phyloP scores from a whole-genome alignment of 208 protist species.

The Trypanosoma vivax region DNA sequence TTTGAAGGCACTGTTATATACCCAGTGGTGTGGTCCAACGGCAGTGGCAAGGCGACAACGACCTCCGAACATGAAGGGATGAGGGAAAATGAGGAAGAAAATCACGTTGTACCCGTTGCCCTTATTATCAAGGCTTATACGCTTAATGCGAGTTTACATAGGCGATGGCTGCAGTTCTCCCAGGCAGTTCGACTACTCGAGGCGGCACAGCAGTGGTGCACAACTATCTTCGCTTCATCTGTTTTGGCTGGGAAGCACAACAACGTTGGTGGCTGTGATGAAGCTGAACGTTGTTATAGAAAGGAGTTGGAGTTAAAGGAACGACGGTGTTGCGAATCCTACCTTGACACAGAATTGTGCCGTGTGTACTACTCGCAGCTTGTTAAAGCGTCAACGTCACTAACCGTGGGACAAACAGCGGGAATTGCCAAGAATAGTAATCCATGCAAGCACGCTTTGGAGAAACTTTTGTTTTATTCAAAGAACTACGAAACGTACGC shows the following conservation, averaged over 20 bases:
- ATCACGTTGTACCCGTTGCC: conserved; percentile 28
- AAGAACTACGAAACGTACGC: conserved; percentile 9
- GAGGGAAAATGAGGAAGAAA: conserved; percentile 1
- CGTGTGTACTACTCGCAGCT: conserved; percentile 35
- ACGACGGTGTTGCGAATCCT: conserved; percentile 26
- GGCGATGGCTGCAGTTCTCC: conserved; percentile 10
- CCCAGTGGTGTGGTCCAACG: conserved; percentile 6
- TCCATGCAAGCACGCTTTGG: conserved; percentile 5
- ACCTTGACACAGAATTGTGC: conserved; percentile 39
- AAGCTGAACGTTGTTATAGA: conserved; percentile 9
- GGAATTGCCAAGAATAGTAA: conserved; percentile 1
- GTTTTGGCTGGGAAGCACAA: neutral
- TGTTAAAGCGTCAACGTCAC: neutral
- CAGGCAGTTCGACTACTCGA: conserved; percentile 27
- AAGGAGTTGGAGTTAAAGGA: conserved; percentile 20
- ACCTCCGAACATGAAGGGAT: neutral
- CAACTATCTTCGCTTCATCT: neutral
- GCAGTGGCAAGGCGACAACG: neutral
- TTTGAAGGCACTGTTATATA: conserved; percentile 10
- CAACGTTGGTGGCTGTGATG: conserved; percentile 1
- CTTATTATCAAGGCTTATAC: conserved; percentile 39
- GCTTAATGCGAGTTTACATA: conserved; percentile 25
- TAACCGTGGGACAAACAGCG: neutral
- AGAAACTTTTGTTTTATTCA: conserved; percentile 6
- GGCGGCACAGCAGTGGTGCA: conserved; percentile 16